Evolutionary conservation across 805 yeast genomes (phyloP).

Genomic region (Candida xiaguanensis): DNA sequence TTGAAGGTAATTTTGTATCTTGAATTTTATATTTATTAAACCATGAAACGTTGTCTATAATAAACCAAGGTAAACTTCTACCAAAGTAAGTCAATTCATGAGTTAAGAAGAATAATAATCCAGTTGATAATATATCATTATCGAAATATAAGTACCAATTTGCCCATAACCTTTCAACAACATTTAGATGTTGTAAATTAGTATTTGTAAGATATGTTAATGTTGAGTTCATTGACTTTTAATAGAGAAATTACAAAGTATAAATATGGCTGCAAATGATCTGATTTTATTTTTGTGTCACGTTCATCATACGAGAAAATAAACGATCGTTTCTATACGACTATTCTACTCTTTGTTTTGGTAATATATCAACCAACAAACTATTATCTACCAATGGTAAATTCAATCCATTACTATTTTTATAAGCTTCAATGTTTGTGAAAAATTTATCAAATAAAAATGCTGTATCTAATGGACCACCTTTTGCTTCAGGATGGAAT

Average conservation of each 20-base stretch:
- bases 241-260: not conserved
- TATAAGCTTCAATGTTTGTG: conserved; percentile 58
- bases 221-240: not conserved
- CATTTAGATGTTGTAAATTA: conserved; percentile 3
- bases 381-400: conserved; percentile 44
- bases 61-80: conserved; percentile 88
- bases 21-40: conserved; percentile 88
- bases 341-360: conserved; percentile 59
- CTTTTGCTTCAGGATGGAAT: conserved; percentile 99
- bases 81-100: conserved; percentile 93
- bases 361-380: conserved; percentile 58
- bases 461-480: conserved; percentile 95
- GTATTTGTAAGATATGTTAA: not conserved
- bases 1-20: conserved; percentile 75
- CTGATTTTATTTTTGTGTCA: conserved; percentile 3
- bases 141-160: conserved; percentile 79
- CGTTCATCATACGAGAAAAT: conserved; percentile 3
- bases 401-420: conserved; percentile 31
- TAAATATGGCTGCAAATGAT: conserved; percentile 2
- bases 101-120: conserved; percentile 71
- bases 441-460: conserved; percentile 90
- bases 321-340: conserved; percentile 1
- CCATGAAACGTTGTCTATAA: conserved; percentile 80
- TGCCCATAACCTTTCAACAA: conserved; percentile 78
- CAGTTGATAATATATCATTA: conserved; percentile 91